These are phyloP conservation scores for Hygrocybe punicea DNA, from an alignment of 768 basidiomycete genomes.

Conservation along the genomic window DNA sequence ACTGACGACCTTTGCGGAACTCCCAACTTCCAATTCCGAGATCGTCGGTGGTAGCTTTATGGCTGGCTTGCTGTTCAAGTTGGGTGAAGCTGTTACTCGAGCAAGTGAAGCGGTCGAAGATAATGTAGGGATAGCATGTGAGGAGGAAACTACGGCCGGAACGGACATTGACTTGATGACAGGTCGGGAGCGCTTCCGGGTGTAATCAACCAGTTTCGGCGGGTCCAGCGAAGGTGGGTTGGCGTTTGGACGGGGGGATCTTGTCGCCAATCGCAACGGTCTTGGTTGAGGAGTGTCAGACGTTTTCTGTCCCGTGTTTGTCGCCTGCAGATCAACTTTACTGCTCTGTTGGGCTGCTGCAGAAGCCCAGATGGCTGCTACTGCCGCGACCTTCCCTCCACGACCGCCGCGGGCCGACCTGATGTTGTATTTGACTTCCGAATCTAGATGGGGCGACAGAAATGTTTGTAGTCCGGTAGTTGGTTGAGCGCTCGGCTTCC, in stretches of 20 bases:
- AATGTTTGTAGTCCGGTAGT: conserved; percentile 5
- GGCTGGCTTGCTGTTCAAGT: conserved; percentile 17
- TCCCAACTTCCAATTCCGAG: conserved; percentile 25
- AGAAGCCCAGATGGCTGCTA: conserved; percentile 71
- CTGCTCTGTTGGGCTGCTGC: conserved; percentile 31
- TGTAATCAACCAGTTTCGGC: conserved; percentile 1
- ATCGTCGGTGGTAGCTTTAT: conserved; percentile 38
- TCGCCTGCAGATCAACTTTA: neutral
- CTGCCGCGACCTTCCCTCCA: conserved; percentile 70
- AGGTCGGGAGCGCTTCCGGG: conserved; percentile 31
- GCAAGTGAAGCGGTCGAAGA: conserved; percentile 77
- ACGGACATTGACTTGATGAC: conserved; percentile 62
- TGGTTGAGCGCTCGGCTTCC: neutral
- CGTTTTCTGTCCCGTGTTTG: neutral
- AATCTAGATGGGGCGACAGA: conserved; percentile 38
- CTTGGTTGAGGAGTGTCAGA: conserved; percentile 1
- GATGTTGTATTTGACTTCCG: conserved; percentile 65
- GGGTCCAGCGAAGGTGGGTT: neutral
- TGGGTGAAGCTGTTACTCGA: conserved; percentile 35
- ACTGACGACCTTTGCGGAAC: conserved; percentile 13
- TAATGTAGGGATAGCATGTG: conserved; percentile 66
- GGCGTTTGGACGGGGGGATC: conserved; percentile 1
- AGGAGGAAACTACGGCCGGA: conserved; percentile 66
- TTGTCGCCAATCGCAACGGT: conserved; percentile 6
- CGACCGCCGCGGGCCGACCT: conserved; percentile 74